Base-by-base conservation (phyloP, 305 asterid genomes). In the Stenogyne calaminthoides region DNA sequence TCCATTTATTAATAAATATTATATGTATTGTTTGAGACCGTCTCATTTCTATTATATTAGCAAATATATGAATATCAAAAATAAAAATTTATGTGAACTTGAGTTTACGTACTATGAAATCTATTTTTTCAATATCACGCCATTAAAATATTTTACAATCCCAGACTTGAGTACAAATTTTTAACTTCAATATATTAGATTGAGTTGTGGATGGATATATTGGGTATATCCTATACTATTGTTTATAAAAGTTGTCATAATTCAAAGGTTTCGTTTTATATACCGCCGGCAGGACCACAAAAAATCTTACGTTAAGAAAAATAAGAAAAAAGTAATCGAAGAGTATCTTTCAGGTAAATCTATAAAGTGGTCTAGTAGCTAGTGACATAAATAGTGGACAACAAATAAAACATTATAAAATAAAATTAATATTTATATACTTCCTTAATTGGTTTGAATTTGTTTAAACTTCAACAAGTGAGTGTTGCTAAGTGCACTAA, bases 271-370 rank as follows among this genome's bases (percentile, higher is more conserved):
- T 51, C 32, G 9, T 12, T 57, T 59, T 44, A 9, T 57, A 64
- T 8, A 5, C n/a, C 52, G 52, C 18, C 16, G 52, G 10, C 12
- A 1, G 18, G 10, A 18, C 75, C 65, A 76, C 74, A 61, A 68
- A 54, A 73, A 81, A 58, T 57, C 71, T 39, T 40, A 3, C 54
- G 37, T 51, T 67, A 55, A 19, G 22, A 9, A 51, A 29, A 7
- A 60, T 34, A 16, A 20, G 11, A 14, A 6, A n/a, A 60, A 68
- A 65, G 67, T 68, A 20, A 37, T 65, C 40, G 64, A 56, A 42
- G 73, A 62, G 79, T 60, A 82, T 82, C 79, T 82, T 79, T 79
- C 83, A 74, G 80, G 88, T 78, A 72, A 78, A 32, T 84, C 83
- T 82, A 86, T 47, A 78, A 81, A 80, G 80, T 77, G 76, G 67